Conservation (phyloP, 1,139 yeast species). For the Insectozyma bohioensis region DNA sequence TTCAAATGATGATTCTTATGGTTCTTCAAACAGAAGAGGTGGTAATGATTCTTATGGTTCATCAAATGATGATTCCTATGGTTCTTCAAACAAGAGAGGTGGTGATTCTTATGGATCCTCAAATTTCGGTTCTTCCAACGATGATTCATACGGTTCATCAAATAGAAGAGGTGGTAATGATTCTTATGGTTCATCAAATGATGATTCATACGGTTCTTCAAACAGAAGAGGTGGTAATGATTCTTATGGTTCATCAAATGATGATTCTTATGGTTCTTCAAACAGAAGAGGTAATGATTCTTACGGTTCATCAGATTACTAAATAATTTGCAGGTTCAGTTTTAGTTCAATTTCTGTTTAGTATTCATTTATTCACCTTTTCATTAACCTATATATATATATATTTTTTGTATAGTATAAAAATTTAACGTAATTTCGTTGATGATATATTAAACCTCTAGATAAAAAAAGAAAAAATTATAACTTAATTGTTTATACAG, state of each 20-base stretch:
- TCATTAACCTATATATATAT: too few relatives aligned
- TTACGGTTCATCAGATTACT: constrained; percentile 23
- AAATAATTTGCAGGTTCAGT: too few relatives aligned
- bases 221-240: constrained; percentile 16
- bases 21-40: constrained; percentile 16
- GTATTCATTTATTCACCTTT: too few relatives aligned
- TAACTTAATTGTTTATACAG: too few relatives aligned
- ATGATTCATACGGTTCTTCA: constrained; percentile 15
- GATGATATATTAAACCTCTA: too few relatives aligned
- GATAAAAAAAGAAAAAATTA: too few relatives aligned
- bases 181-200: constrained; percentile 22
- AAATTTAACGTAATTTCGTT: too few relatives aligned
- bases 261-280: constrained; percentile 21
- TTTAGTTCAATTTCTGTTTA: too few relatives aligned
- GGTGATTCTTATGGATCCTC: constrained; percentile 15
- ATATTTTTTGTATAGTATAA: too few relatives aligned
- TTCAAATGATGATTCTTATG: constrained; percentile 20
- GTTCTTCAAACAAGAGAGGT: constrained; percentile 7
- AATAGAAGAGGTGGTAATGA: constrained; percentile 16
- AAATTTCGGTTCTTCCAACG: constrained; percentile 21
- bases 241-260: constrained; percentile 20
- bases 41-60: constrained; percentile 20
- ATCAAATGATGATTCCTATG: constrained; percentile 8
- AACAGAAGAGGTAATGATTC: constrained; percentile 17
- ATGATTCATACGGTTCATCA: constrained; percentile 21